A percentile compares a stretch with the other conserved stretches of the same genome.
Evolutionary conservation across 495 filamentous ascomycete genomes (phyloP).

Genomic region (Ramalina intermedia): DNA sequence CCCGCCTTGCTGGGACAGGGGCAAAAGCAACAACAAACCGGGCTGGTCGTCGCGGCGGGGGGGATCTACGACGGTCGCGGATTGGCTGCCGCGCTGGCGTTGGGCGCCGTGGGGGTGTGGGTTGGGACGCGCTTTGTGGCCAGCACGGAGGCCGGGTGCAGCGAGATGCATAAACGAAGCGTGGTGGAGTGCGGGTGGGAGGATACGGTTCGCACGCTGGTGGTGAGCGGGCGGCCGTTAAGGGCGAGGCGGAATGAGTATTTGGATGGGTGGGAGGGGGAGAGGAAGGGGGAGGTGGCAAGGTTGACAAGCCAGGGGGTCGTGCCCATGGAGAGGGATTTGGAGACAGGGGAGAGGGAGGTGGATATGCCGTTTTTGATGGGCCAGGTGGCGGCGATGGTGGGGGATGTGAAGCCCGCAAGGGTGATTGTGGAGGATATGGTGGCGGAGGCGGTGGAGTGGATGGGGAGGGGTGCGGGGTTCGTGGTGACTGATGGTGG

Average conservation of each 20-base stretch:
- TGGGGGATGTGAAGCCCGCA: constrained; percentile 64
- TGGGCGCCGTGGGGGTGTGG: constrained; percentile 65
- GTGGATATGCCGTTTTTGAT: constrained; percentile 76
- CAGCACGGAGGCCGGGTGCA: constrained; percentile 58
- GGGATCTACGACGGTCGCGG: constrained; percentile 59
- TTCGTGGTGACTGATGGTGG: constrained; percentile 19
- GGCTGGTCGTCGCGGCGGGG: constrained; percentile 61
- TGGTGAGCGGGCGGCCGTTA: constrained; percentile 64
- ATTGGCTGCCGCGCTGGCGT: constrained; percentile 55
- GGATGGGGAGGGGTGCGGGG: constrained; percentile 36
- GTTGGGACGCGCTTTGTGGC: constrained; percentile 81
- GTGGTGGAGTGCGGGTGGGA: constrained; percentile 63
- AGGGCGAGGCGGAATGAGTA: constrained; percentile 72
- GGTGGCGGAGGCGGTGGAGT: constrained; percentile 61
- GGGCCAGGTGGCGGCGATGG: constrained; percentile 78
- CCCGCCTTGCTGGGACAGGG: constrained; percentile 28
- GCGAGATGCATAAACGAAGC: constrained; percentile 61
- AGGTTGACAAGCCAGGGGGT: constrained; percentile 57
- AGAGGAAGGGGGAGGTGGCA: constrained; percentile 52
- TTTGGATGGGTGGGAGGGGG: constrained; percentile 59
- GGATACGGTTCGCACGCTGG: constrained; percentile 64
- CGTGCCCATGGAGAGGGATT: constrained; percentile 64
- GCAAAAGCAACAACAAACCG: constrained; percentile 27
- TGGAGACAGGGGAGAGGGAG: constrained; percentile 49
- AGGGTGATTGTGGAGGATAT: constrained; percentile 71